These are phyloP conservation scores for Boletus tomentosulus DNA, from an alignment of 768 basidiomycete species.

Conservation along the genomic window DNA sequence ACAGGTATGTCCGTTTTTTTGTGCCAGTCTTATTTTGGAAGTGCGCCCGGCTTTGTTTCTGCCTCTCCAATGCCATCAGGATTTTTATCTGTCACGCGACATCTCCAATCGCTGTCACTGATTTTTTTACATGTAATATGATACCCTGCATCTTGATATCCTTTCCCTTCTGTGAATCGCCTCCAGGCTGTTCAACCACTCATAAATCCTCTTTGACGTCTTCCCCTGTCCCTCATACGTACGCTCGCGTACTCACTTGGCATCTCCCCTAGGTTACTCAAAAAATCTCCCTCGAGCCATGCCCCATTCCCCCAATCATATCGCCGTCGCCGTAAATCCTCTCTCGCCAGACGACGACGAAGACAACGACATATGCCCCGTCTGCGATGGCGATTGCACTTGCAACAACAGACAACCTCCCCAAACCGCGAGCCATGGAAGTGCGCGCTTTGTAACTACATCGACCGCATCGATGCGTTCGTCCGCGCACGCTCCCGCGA, in stretches of 20 bases:
- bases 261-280: constrained; percentile 31
- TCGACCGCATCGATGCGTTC: constrained; percentile 36
- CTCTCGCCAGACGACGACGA: constrained; percentile 56
- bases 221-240: constrained; percentile 16
- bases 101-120: constrained; percentile 27
- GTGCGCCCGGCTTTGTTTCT: constrained; percentile 14
- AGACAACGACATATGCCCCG: constrained; percentile 83
- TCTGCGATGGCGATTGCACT: constrained; percentile 88
- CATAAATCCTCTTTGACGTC: constrained; percentile 16
- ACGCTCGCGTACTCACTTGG: constrained; percentile 22
- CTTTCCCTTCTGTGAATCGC: constrained; percentile 22
- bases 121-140: constrained; percentile 38
- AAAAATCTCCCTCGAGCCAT: constrained; percentile 57
- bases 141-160: constrained; percentile 19
- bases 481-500: constrained; percentile 26
- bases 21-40: constrained; percentile 23
- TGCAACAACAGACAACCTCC: constrained; percentile 50
- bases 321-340: constrained; percentile 42
- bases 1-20: constrained; percentile 26
- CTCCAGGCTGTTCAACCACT: constrained; percentile 7
- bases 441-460: constrained; percentile 36
- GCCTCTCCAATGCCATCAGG: constrained; percentile 23
- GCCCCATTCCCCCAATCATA: constrained; percentile 68
- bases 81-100: constrained; percentile 36
- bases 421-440: constrained; percentile 30